phyloP scores from a whole-genome alignment of 208 protist species.

The Wallacemonas sp. region DNA sequence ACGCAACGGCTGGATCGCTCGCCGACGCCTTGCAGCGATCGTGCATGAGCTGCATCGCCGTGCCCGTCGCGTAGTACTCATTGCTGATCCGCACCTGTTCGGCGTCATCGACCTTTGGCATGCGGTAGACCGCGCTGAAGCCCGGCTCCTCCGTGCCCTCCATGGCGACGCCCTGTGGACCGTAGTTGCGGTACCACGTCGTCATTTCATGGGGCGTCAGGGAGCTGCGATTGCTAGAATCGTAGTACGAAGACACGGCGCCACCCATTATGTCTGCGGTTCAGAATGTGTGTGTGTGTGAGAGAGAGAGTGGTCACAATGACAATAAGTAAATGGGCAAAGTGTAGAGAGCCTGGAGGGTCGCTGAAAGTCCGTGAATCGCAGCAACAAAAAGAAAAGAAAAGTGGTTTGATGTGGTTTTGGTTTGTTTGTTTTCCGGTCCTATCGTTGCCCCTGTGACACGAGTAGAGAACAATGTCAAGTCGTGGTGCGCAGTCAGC shows the following conservation, averaged over 20 bases:
- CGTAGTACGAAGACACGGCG: slow-evolving; percentile 48
- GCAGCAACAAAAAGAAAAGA: slow-evolving; percentile 10
- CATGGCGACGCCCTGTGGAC: slow-evolving; percentile 29
- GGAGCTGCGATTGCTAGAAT: slow-evolving; percentile 30
- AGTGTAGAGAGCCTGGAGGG: not conserved
- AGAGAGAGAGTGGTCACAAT: not conserved
- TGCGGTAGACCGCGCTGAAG: slow-evolving; percentile 49
- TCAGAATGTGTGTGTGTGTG: slow-evolving; percentile 2
- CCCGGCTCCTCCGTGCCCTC: slow-evolving; percentile 29
- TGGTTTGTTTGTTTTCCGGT: no score
- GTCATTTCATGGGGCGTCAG: slow-evolving; percentile 37
- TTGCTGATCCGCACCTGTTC: slow-evolving; percentile 31
- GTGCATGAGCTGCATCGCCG: slow-evolving; percentile 38
- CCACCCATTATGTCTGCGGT: slow-evolving; percentile 33
- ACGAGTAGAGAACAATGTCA: no score
- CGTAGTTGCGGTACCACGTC: slow-evolving; percentile 28
- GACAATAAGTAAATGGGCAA: no score
- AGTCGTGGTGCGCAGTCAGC: no score
- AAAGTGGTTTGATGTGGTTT: not conserved
- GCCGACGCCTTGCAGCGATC: slow-evolving; percentile 18
- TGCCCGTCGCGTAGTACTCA: slow-evolving; percentile 39
- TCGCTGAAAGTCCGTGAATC: no score
- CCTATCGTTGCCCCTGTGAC: no score
- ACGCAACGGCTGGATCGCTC: slow-evolving; percentile 47
- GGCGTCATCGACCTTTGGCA: slow-evolving; percentile 29